Evolutionary conservation across 2,329 filamentous ascomycete genomes (phyloP).

Genomic region (Cladosporium sp.): DNA sequence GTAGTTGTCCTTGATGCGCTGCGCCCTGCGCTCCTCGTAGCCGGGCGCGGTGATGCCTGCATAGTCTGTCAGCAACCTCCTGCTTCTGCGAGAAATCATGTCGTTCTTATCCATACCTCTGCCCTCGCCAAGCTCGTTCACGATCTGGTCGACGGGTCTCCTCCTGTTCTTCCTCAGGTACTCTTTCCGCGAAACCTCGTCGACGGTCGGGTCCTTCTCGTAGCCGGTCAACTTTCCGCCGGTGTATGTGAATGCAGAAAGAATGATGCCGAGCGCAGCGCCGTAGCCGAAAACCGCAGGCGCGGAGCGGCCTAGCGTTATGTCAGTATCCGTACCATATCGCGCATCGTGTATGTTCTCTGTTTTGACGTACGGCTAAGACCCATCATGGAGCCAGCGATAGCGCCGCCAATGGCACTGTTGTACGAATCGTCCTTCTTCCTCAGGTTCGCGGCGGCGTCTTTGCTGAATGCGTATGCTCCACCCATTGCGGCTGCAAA

Average conservation of each 20-base stretch:
- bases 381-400: constrained; percentile 66
- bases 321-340: constrained; percentile 13
- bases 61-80: constrained; percentile 8
- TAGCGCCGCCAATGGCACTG: constrained; percentile 67
- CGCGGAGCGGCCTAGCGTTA: constrained; percentile 48
- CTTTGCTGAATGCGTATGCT: constrained; percentile 70
- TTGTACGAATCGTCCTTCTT: constrained; percentile 77
- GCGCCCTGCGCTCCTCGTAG: constrained; percentile 75
- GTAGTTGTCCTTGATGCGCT: constrained; percentile 80
- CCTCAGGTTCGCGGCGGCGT: constrained; percentile 75
- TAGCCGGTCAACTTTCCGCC: constrained; percentile 55
- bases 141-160: constrained; percentile 69
- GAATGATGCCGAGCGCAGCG: constrained; percentile 48
- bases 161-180: constrained; percentile 66
- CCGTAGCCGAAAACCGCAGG: constrained; percentile 66
- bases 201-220: constrained; percentile 51
- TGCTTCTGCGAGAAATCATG: not conserved
- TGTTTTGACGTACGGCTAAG: constrained; percentile 55
- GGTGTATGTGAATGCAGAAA: constrained; percentile 63
- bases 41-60: constrained; percentile 73
- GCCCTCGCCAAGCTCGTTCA: constrained; percentile 77
- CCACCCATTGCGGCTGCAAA: constrained; percentile 62
- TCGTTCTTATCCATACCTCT: constrained; percentile 55
- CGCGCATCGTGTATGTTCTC: not conserved
- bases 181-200: constrained; percentile 73